Base-by-base conservation (phyloP, 2,329 filamentous ascomycete genomes). In the Beauveria scarabaeidicola region DNA sequence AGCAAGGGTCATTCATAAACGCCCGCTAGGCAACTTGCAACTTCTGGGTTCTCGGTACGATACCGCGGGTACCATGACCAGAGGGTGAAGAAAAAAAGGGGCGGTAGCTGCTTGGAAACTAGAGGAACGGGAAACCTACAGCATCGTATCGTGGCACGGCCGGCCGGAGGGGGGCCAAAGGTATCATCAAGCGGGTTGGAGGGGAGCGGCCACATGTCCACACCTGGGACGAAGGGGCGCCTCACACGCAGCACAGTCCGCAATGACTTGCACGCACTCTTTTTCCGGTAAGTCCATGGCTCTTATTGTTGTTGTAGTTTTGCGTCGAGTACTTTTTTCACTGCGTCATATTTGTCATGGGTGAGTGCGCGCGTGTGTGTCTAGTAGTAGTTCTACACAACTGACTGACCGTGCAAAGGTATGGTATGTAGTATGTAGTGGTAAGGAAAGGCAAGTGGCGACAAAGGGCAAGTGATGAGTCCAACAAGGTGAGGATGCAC, bases 131-230 rank as follows among this genome's bases (percentile, higher is more conserved):
- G 41, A 59, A 60, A 51, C 58, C 46, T 56, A 56, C 58, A 60
- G 58, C 58, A 60, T 60, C 58, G 58, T 60, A 60, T 60, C 58
- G 58, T 41, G 13, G 46, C 32, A 23, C 32, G 41, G 50, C 52
- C 36, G 25, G 36, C 44, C 32, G 25, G 41, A 23, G 19, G 9
- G 15, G 15, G 13, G 46, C 13, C 17, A 46, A 13, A 19, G 29
- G 29, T 38, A 23, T 29, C 50, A 23, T 29, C 50, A 21, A 19
- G 47, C 38, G 44, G 23, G 56, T 36, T 38, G 29, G 19, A 23
- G 43, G 43, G 27, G 40, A 29, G 44, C 46, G 52, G 19, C 58
- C 58, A 60, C 58, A 56, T 60, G 58, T 8, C 43, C 58, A 53
- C 43, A 50, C 43, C 47, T 50, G 19, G 46, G 54, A 46, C 52